These are phyloP conservation scores for Solanum hybrid DNA, from an alignment of 305 asterid genomes.

Conservation along the genomic window DNA sequence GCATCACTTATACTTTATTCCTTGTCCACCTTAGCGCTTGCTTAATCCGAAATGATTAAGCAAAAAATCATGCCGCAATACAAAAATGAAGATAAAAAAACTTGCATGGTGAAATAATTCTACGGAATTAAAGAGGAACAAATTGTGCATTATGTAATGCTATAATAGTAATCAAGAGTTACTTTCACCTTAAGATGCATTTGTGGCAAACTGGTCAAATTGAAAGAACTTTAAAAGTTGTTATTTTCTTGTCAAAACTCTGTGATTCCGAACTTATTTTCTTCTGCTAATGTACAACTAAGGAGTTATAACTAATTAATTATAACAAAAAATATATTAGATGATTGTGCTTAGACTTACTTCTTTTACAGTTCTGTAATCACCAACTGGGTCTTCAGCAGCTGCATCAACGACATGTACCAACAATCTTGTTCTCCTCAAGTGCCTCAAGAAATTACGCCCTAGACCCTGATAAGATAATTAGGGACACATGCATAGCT, in stretches of 20 bases:
- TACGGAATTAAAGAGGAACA: not conserved
- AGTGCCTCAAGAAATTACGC: slow-evolving; percentile 90
- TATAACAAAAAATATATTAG: not conserved
- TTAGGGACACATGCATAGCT: not conserved
- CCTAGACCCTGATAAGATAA: slow-evolving; percentile 65
- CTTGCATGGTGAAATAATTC: not conserved
- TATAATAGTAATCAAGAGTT: not conserved
- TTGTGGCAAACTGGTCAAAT: not conserved
- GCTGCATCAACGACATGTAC: slow-evolving; percentile 93
- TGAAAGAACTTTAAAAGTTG: not conserved
- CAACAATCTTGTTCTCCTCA: slow-evolving; percentile 89
- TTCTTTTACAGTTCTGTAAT: slow-evolving; percentile 89
- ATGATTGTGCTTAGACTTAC: slow-evolving; percentile 19
- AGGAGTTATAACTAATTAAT: not conserved
- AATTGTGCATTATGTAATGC: not conserved
- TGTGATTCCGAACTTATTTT: not conserved
- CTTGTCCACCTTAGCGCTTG: not conserved
- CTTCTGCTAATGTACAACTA: not conserved
- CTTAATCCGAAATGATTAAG: not conserved
- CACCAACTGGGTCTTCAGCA: slow-evolving; percentile 64
- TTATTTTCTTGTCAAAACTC: not conserved
- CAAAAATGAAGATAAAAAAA: not conserved
- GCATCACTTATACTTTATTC: not conserved
- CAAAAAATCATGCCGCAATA: not conserved
- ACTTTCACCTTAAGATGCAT: not conserved